Evolutionary conservation across 2,329 filamentous ascomycete genomes (phyloP).

Genomic region (Alternaria conjuncta): DNA sequence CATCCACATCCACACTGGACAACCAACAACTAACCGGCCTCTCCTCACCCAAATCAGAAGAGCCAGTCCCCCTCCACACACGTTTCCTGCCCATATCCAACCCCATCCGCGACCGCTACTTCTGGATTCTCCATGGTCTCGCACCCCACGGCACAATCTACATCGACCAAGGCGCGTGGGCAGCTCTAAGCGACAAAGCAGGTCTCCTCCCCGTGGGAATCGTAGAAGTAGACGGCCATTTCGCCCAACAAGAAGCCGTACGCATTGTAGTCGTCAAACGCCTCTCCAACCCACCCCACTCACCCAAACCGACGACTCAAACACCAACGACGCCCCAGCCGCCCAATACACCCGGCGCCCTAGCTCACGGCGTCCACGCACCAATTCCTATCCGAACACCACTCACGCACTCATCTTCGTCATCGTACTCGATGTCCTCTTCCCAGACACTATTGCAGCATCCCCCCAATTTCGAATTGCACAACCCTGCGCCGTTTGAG

Average conservation of each 20-base stretch:
- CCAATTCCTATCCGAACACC: conserved; percentile 28
- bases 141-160: conserved; percentile 89
- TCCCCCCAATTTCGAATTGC: conserved; percentile 36
- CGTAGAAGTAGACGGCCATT: conserved; percentile 84
- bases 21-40: conserved; percentile 38
- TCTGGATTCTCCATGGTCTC: conserved; percentile 91
- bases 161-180: conserved; percentile 88
- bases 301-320: conserved; percentile 4
- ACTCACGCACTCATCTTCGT: not conserved
- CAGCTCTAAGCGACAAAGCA: conserved; percentile 80
- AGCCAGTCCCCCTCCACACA: conserved; percentile 74
- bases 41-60: conserved; percentile 31
- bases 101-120: conserved; percentile 15
- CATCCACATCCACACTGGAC: conserved; percentile 30
- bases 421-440: conserved; percentile 19
- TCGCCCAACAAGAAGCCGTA: conserved; percentile 92
- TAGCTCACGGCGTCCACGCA: conserved; percentile 24
- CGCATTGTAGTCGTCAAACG: conserved; percentile 80
- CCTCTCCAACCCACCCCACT: conserved; percentile 14
- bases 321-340: not conserved
- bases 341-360: conserved; percentile 19
- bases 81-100: conserved; percentile 76
- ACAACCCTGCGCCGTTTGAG: conserved; percentile 61
- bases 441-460: conserved; percentile 19
- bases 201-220: conserved; percentile 91